Percentiles rank a stretch among this genome's conserved stretches.
Conservation (phyloP, 805 yeast genomes). For the Candida yuanshanica region DNA sequence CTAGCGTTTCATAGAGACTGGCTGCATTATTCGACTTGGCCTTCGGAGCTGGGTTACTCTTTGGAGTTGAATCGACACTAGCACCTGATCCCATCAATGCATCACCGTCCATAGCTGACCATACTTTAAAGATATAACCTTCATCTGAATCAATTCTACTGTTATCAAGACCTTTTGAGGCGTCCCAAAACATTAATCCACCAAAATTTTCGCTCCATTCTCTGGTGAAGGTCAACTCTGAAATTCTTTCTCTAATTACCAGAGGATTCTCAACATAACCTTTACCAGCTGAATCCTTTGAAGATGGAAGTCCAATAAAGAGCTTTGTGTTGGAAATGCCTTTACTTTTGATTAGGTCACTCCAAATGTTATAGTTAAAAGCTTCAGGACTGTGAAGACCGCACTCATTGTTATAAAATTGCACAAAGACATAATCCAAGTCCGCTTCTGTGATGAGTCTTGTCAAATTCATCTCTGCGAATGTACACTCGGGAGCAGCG, state of each 20-base stretch:
- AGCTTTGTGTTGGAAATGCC: slow-evolving; percentile 44
- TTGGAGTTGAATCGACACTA: not conserved
- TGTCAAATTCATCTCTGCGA: slow-evolving; percentile 56
- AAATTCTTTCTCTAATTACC: slow-evolving; percentile 24
- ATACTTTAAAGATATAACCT: slow-evolving; percentile 19
- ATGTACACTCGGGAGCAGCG: slow-evolving; percentile 78
- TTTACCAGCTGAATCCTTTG: slow-evolving; percentile 40
- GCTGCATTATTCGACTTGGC: not conserved
- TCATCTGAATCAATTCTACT: slow-evolving; percentile 27
- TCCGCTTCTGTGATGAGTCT: slow-evolving; percentile 43
- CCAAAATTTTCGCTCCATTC: slow-evolving; percentile 46
- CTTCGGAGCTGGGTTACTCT: slow-evolving; percentile 5
- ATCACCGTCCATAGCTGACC: slow-evolving; percentile 14
- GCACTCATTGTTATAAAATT: slow-evolving; percentile 71
- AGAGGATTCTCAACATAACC: slow-evolving; percentile 48
- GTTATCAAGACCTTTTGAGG: slow-evolving; percentile 59
- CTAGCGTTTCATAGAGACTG: not conserved
- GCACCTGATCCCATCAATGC: not conserved
- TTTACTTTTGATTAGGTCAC: slow-evolving; percentile 12
- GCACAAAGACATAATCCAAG: slow-evolving; percentile 65
- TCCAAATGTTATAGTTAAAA: slow-evolving; percentile 53
- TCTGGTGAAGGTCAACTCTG: slow-evolving; percentile 8
- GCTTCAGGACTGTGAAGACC: slow-evolving; percentile 26
- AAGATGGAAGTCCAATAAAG: slow-evolving; percentile 61
- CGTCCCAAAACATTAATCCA: slow-evolving; percentile 91